Base-by-base conservation (phyloP, 2,329 filamentous ascomycete genomes). In the Volutella citrinella region DNA sequence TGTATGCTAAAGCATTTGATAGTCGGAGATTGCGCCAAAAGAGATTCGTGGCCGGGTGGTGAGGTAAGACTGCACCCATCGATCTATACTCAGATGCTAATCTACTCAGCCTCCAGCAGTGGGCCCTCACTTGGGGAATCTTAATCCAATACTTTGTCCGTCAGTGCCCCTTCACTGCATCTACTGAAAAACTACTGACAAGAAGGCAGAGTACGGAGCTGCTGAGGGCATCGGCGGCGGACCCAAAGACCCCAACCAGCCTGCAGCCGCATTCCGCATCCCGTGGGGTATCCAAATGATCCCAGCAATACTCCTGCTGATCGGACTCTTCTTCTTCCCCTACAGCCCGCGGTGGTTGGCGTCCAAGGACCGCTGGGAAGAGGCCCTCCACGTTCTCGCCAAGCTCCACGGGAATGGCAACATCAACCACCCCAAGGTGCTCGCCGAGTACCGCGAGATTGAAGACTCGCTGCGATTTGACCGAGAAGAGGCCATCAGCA, bases 341-440 rank as follows among this genome's bases (percentile, higher is more conserved):
- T 75, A 75, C 45, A 82, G 70, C 30, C 84, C 84, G 1, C 72
- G 84, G 33, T 87, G 83, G 82, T 65, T 87, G 6, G 83, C 84
- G 6, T 72, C 72, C 12, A 73, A 82, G 47, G 82, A 82, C 42
- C 71, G 78, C 2, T 83, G 81, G 69, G 80, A 85, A 18, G 75
- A 86, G 51, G 77, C 78, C 1, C 65, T 79, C 25, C 51, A 66
- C 15, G 72, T 77, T 25, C 68, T 84, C 13, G 78, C 77, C 0
- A 53, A 64, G 15, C 63, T 84, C 2, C 80, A 84, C 45, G 79
- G 73, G 5, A 56, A 61, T 1, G 78, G 78, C 4, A 68, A 82
- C 37, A 40, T 64, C 4, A 69, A 72, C 34, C 67, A 81, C 39
- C 70, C 76, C 10, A 74, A 74, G 45, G 80, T 84, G 5, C 61